Conservation (phyloP, 2,329 filamentous ascomycete species). For the Fusarium sp. region DNA sequence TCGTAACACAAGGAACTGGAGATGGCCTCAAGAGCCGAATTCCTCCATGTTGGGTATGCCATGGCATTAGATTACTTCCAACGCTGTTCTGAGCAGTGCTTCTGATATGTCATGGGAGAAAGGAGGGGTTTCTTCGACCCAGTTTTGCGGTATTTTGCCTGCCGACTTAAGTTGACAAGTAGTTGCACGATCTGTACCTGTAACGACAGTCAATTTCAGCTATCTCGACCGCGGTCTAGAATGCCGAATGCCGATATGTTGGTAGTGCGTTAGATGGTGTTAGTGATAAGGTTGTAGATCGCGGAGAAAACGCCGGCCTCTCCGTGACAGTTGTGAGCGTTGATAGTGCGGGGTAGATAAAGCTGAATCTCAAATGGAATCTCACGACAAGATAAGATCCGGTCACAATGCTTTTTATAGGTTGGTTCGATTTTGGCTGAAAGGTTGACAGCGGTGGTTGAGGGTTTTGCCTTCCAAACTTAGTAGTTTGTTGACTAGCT, state of each 20-base stretch:
- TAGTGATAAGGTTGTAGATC: slow-evolving; percentile 25
- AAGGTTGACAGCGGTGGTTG: background rate
- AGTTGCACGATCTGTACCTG: background rate
- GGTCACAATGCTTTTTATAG: background rate
- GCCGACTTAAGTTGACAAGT: background rate
- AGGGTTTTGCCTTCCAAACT: too few relatives aligned
- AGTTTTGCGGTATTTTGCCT: slow-evolving; percentile 17
- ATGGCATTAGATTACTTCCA: slow-evolving; percentile 15
- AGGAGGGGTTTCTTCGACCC: slow-evolving; percentile 13
- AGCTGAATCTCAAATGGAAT: slow-evolving; percentile 5
- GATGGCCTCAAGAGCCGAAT: slow-evolving; percentile 33
- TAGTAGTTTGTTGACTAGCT: background rate
- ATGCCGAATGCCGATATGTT: slow-evolving; percentile 30
- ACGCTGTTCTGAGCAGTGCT: slow-evolving; percentile 3
- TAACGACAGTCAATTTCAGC: background rate
- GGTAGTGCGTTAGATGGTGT: slow-evolving; percentile 23
- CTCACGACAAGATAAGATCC: slow-evolving; percentile 6
- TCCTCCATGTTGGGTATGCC: slow-evolving; percentile 29
- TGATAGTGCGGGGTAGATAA: slow-evolving; percentile 32
- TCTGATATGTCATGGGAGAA: slow-evolving; percentile 9
- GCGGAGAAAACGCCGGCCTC: slow-evolving; percentile 26
- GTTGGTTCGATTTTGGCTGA: background rate
- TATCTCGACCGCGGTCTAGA: slow-evolving; percentile 13
- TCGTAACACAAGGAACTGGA: slow-evolving; percentile 28
- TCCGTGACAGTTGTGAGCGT: slow-evolving; percentile 27